Evolutionary conservation across 2,329 filamentous ascomycete genomes (phyloP).

Genomic region (Aspergillus sp.): DNA sequence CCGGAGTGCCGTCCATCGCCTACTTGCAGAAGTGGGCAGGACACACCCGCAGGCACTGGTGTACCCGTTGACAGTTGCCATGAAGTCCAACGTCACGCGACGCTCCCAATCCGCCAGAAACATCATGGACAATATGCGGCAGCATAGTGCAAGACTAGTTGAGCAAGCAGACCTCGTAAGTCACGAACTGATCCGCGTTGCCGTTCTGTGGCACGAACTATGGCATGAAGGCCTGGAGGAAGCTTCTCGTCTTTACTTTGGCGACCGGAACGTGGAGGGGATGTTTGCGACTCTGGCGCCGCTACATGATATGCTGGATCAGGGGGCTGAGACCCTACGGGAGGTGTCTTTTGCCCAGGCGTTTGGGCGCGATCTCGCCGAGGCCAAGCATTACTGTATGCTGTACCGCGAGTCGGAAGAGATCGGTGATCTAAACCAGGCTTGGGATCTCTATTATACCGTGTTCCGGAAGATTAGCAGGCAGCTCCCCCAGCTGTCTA

Average conservation of each 20-base stretch:
- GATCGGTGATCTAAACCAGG: conserved; percentile 89
- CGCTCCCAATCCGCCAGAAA: conserved; percentile 79
- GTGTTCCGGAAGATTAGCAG: conserved; percentile 93
- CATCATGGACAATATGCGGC: conserved; percentile 97
- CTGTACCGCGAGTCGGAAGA: conserved; percentile 85
- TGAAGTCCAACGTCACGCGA: conserved; percentile 84
- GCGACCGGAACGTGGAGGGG: conserved; percentile 91
- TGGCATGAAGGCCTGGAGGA: conserved; percentile 99
- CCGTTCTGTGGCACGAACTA: conserved; percentile 95
- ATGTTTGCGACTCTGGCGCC: conserved; percentile 91
- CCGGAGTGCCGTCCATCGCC: conserved; percentile 80
- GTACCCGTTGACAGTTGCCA: conserved; percentile 92
- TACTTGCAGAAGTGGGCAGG: conserved; percentile 86
- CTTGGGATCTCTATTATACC: conserved; percentile 98
- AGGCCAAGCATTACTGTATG: conserved; percentile 92
- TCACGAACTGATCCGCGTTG: conserved; percentile 91
- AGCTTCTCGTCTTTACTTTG: conserved; percentile 92
- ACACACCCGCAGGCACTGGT: conserved; percentile 93
- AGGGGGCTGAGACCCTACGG: conserved; percentile 81
- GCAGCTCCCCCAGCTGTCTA: conserved; percentile 86
- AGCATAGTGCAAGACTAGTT: conserved; percentile 84
- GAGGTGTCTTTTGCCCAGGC: conserved; percentile 97
- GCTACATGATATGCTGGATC: conserved; percentile 82
- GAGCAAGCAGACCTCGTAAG: conserved; percentile 94
- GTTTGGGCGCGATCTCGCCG: conserved; percentile 88